Percentiles rank a stretch among this genome's conserved stretches.
Evolutionary conservation across 495 filamentous ascomycete genomes (phyloP).

Genomic region (Usnea hakonensis): DNA sequence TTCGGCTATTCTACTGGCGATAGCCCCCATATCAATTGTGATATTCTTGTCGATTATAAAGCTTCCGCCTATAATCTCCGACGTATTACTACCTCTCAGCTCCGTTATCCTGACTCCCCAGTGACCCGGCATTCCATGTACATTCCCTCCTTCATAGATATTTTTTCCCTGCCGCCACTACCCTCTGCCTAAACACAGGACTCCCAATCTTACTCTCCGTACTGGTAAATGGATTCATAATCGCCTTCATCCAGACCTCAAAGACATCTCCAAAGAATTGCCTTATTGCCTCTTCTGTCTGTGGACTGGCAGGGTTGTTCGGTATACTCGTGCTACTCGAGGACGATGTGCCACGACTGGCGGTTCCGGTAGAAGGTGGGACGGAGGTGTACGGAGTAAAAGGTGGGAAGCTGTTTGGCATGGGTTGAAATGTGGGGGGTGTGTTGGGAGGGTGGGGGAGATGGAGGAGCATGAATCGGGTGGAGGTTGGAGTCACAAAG

Average conservation of each 20-base stretch:
- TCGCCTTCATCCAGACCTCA: slow-evolving; percentile 90
- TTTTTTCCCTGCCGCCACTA: slow-evolving; percentile 84
- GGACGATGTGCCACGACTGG: slow-evolving; percentile 6
- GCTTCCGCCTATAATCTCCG: no score
- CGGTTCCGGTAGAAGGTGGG: slow-evolving; percentile 26
- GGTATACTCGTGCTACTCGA: slow-evolving; percentile 44
- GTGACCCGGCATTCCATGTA: not conserved
- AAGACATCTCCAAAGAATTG: slow-evolving; percentile 92
- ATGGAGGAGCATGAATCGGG: slow-evolving; percentile 82
- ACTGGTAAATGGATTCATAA: slow-evolving; percentile 92
- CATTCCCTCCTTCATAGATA: slow-evolving; percentile 55
- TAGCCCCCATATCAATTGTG: no score
- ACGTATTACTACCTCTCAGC: no score
- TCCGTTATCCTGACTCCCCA: no score
- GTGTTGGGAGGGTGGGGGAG: slow-evolving; percentile 51
- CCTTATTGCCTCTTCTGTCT: slow-evolving; percentile 88
- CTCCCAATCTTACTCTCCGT: slow-evolving; percentile 76
- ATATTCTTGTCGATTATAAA: no score
- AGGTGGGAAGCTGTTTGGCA: slow-evolving; percentile 29
- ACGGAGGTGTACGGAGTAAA: slow-evolving; percentile 25
- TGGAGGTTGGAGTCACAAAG: slow-evolving; percentile 69
- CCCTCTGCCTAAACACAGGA: slow-evolving; percentile 71
- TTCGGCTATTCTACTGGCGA: no score
- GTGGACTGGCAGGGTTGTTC: slow-evolving; percentile 73
- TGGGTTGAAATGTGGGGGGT: slow-evolving; percentile 18